Conservation (phyloP, 306 rosid genomes). For the Mimosa pudica region DNA sequence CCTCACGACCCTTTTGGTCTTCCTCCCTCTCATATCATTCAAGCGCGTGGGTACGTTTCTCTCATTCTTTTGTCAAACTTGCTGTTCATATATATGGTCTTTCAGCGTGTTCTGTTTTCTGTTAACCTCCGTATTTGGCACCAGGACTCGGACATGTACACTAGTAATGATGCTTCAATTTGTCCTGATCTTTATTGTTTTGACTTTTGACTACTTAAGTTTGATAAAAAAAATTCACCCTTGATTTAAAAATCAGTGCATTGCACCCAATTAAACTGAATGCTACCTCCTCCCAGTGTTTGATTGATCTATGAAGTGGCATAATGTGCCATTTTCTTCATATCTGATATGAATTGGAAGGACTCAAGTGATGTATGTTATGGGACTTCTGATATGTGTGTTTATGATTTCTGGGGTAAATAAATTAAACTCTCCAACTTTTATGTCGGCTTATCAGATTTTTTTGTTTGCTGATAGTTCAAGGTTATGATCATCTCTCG, state of each 20-base stretch:
- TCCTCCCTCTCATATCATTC: conserved; percentile 57
- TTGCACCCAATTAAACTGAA: conserved; percentile 11
- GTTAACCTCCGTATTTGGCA: not conserved
- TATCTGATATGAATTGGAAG: not conserved
- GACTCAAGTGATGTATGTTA: not conserved
- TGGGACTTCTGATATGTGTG: not conserved
- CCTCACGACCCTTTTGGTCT: conserved; percentile 52
- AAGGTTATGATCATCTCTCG: not conserved
- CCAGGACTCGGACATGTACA: not conserved
- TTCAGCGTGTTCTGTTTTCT: not conserved
- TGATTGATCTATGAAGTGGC: not conserved
- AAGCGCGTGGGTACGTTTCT: conserved; percentile 60
- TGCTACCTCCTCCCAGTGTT: not conserved
- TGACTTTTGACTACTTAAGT: not conserved
- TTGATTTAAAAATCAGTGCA: conserved; percentile 3
- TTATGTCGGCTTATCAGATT: not conserved
- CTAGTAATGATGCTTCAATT: not conserved
- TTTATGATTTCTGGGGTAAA: not conserved
- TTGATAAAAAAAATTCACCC: not conserved
- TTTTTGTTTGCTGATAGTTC: not conserved
- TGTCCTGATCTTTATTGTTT: not conserved
- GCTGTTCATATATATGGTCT: not conserved
- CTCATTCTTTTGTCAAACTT: not conserved
- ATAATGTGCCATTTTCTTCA: not conserved
- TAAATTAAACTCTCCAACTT: not conserved